Percentiles rank a stretch among this genome's conserved stretches.
phyloP scores from a whole-genome alignment of 345 rosid species.

The Salix purpurea region DNA sequence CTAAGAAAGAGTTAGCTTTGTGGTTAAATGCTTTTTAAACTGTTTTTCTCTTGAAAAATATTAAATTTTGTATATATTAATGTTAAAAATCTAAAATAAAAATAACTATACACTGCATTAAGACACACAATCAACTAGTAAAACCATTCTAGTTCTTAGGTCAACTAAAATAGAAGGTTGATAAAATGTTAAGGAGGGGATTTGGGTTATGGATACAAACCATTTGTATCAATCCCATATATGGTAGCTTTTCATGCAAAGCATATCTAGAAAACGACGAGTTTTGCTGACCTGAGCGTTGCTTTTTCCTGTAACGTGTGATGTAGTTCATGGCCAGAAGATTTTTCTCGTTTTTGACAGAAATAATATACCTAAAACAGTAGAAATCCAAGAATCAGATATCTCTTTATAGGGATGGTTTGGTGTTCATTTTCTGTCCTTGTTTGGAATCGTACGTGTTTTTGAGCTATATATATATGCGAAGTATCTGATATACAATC shows the following conservation, averaged over 20 bases:
- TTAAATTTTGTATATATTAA: no score
- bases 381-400: constrained; percentile 3
- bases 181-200: neutral
- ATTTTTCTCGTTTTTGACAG: neutral
- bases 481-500: neutral
- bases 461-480: neutral
- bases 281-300: neutral
- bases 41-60: no score
- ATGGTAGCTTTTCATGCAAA: constrained; percentile 12
- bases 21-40: no score
- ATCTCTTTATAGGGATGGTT: constrained; percentile 15
- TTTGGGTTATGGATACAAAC: neutral
- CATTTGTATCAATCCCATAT: neutral
- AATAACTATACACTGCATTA: no score
- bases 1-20: no score
- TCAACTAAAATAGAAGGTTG: no score
- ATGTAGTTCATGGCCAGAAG: neutral
- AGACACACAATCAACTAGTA: no score
- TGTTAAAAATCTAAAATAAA: no score
- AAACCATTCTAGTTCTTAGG: no score
- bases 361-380: neutral
- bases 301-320: constrained; percentile 1
- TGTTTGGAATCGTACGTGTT: neutral
- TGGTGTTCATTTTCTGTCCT: constrained; percentile 11
- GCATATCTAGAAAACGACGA: constrained; percentile 1